phyloP scores from a whole-genome alignment of 108 stramenopile species.

The Craspedostauros australis region DNA sequence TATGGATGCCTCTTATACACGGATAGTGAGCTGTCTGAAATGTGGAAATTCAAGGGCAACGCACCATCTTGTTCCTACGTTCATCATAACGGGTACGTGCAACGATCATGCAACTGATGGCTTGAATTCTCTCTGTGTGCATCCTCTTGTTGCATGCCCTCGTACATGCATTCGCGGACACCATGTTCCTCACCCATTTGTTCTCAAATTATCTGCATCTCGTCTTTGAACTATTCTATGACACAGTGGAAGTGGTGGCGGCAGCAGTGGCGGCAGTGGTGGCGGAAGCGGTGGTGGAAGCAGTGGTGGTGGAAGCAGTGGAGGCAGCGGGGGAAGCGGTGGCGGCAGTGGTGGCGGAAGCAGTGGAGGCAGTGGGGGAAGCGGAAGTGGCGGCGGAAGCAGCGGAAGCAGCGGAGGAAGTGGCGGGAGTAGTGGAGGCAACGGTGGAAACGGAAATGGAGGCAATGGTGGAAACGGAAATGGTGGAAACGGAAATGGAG shows the following conservation, averaged over 20 bases:
- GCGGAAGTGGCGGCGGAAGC: not conserved
- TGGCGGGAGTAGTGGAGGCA: not conserved
- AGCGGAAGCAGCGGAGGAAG: not conserved
- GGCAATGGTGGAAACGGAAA: too few species aligned
- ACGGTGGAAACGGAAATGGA: too few species aligned
- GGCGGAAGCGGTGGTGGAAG: too few species aligned
- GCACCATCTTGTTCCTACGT: slow-evolving; percentile 34
- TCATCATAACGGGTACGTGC: too few species aligned
- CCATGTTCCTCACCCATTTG: too few species aligned
- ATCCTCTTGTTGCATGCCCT: too few species aligned
- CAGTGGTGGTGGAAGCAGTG: slow-evolving; percentile 3
- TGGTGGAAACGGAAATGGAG: not conserved
- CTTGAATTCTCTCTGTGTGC: too few species aligned
- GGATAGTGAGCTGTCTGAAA: not conserved
- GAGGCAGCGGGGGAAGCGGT: slow-evolving; percentile 4
- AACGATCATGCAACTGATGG: too few species aligned
- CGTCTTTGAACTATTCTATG: too few species aligned
- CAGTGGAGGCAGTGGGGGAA: not conserved
- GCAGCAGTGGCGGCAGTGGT: not conserved
- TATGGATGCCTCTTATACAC: slow-evolving; percentile 10
- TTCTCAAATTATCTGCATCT: too few species aligned
- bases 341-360: too few species aligned
- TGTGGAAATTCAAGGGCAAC: slow-evolving; percentile 30
- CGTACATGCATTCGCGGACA: too few species aligned
- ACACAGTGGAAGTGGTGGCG: slow-evolving; percentile 3